Percentiles rank a stretch among this genome's conserved stretches.
Conservation (phyloP, 108 stramenopile genomes). For the Cyclostephanos tholiformis region DNA sequence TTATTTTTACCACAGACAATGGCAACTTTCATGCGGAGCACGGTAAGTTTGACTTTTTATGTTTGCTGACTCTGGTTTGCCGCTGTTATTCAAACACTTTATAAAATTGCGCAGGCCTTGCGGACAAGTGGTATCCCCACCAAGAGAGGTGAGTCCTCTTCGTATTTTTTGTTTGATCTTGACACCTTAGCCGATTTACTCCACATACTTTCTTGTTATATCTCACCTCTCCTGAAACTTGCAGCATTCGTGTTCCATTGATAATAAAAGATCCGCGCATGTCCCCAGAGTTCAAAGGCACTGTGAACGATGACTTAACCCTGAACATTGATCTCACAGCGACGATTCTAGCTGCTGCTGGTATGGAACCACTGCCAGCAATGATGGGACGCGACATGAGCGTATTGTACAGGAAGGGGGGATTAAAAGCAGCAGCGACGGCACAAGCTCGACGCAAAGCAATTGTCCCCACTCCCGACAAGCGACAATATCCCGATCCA, state of each 20-base stretch:
- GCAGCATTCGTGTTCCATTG: slow-evolving; percentile 65
- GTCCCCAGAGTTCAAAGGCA: slow-evolving; percentile 51
- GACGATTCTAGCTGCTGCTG: slow-evolving; percentile 72
- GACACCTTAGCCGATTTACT: not conserved
- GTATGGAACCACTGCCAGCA: slow-evolving; percentile 41
- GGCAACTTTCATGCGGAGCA: slow-evolving; percentile 64
- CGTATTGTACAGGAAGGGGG: slow-evolving; percentile 55
- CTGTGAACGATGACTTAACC: slow-evolving; percentile 57
- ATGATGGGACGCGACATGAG: slow-evolving; percentile 78
- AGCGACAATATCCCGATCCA: slow-evolving; percentile 31
- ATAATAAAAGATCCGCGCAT: slow-evolving; percentile 76
- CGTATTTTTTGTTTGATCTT: not conserved
- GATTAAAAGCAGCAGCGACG: slow-evolving; percentile 28
- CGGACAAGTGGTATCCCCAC: slow-evolving; percentile 79
- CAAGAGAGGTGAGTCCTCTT: slow-evolving; percentile 48
- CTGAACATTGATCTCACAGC: slow-evolving; percentile 72
- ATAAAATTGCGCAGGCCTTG: slow-evolving; percentile 49
- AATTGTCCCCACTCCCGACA: slow-evolving; percentile 9
- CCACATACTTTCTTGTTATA: not conserved
- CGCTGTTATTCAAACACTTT: not conserved
- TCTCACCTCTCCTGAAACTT: not conserved
- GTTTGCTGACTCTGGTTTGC: not conserved
- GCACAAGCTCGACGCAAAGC: slow-evolving; percentile 36
- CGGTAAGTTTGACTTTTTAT: slow-evolving; percentile 1
- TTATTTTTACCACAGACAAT: slow-evolving; percentile 80